Evolutionary conservation across 208 protist species (phyloP), one percentile per base, ranked within the genome.

Genomic region (Acanthamoeba royreba): DNA sequence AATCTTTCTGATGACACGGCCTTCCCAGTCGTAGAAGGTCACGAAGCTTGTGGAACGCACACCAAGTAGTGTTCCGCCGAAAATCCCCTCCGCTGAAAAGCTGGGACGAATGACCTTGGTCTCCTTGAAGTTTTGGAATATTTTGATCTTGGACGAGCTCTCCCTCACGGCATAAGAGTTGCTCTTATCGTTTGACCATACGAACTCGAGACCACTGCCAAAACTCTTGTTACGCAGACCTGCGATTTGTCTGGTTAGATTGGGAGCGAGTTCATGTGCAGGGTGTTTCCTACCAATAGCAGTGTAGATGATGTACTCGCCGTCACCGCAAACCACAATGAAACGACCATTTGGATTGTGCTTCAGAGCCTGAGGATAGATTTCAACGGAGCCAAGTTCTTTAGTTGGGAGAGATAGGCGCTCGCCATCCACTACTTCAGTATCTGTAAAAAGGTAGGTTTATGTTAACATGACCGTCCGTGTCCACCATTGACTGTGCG

Each of bases 241-340:
- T 66, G 55, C 49, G 19, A 9, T 22, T 25, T 31, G 55, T 66
- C 19, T 9, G 5, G 15, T 9, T 66, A 8, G 35, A 31, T 66
- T 9, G 19, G 19, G 49, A 55, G 49, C 22, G 55, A 17, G 19
- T 66, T 8, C 55, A 66, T 5, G 55, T 5, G 3, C 55, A 25
- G 19, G 19, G 52, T 58, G 52, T 58, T 25, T 13, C 2, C 5
- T 81, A 46, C 97, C 98, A 4, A 99, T 95, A 2, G 99, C 98
- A 35, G 99, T 99, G 94, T 99, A 98, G 94, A 99, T 99, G 66
- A 99, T 99, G 97, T 99, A 99, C 92, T 99, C 98, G 77, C 97
- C 97, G 77, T 99, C 99, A 46, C 98, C 98, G 94, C 95, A 97
- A 5, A 99, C 95, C n/a, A 98, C 95, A 25, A 98, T 97, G 81